These are phyloP conservation scores for Cadophora sp. DNA, from an alignment of 2,329 filamentous ascomycete species.

Conservation along the genomic window DNA sequence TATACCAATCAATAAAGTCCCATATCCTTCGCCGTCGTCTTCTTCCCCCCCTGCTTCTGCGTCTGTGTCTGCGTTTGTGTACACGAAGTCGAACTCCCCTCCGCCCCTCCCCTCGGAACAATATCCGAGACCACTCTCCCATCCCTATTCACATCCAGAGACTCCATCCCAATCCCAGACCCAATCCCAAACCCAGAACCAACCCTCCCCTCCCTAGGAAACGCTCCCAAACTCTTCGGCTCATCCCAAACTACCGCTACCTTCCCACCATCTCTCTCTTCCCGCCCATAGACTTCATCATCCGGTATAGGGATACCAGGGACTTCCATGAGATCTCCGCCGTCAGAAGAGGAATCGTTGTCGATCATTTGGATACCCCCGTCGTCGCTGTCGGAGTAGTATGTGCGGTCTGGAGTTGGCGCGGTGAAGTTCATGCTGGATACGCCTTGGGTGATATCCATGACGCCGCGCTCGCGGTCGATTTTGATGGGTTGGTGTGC, in stretches of 20 bases:
- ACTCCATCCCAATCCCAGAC: neutral
- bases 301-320: constrained; percentile 27
- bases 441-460: constrained; percentile 22
- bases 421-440: constrained; percentile 9
- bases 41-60: neutral
- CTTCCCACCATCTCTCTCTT: constrained; percentile 27
- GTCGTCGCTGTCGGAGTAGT: constrained; percentile 27
- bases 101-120: neutral
- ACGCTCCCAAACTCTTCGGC: constrained; percentile 30
- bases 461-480: constrained; percentile 14
- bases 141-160: neutral
- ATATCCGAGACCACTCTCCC: constrained; percentile 2
- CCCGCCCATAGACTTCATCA: constrained; percentile 16
- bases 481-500: neutral
- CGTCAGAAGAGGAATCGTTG: constrained; percentile 34
- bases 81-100: neutral
- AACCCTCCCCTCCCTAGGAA: constrained; percentile 4
- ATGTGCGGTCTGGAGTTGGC: constrained; percentile 9
- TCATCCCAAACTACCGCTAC: constrained; percentile 24
- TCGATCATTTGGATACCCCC: constrained; percentile 37
- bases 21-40: constrained; percentile 6
- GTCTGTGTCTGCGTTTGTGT: neutral
- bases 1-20: constrained; percentile 4
- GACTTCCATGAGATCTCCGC: constrained; percentile 22
- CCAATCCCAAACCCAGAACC: neutral